These are phyloP conservation scores for Cryptococcus floricola DNA, from an alignment of 1,284 basidiomycete species.

Conservation along the genomic window DNA sequence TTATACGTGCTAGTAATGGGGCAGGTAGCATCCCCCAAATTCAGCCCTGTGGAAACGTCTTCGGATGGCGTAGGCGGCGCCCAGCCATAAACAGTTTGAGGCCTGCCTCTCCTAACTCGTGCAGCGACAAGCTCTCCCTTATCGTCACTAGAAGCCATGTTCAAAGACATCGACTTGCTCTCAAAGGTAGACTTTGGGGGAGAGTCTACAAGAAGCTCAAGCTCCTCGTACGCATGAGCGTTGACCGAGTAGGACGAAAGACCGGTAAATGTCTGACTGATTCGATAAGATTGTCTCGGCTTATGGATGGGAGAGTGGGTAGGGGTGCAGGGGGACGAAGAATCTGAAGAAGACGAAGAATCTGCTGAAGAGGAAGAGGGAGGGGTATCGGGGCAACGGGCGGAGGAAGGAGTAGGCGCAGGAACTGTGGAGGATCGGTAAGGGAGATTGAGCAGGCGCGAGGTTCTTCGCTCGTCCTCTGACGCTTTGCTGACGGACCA, in stretches of 20 bases:
- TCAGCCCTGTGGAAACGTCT: no score
- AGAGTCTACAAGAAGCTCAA: not conserved
- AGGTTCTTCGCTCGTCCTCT: not conserved
- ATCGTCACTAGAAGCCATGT: no score
- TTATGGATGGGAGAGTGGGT: not conserved
- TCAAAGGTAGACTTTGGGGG: not conserved
- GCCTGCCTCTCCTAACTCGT: not conserved
- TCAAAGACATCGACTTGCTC: no score
- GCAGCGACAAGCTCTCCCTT: not conserved
- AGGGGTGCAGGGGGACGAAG: not conserved
- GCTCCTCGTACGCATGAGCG: not conserved
- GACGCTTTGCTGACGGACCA: not conserved
- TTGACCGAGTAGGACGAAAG: not conserved
- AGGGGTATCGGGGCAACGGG: not conserved
- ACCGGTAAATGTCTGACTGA: constrained; percentile 1
- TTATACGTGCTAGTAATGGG: no score
- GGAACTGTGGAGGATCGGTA: constrained; percentile 1
- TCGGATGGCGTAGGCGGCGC: not conserved
- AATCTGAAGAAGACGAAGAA: not conserved
- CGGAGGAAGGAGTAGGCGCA: not conserved
- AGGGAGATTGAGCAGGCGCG: not conserved
- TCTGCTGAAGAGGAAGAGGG: not conserved
- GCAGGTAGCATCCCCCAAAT: no score
- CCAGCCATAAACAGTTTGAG: not conserved
- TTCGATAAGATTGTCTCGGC: not conserved